phyloP scores from a whole-genome alignment of 805 yeast species.

The Metschnikowia amazonensis region DNA sequence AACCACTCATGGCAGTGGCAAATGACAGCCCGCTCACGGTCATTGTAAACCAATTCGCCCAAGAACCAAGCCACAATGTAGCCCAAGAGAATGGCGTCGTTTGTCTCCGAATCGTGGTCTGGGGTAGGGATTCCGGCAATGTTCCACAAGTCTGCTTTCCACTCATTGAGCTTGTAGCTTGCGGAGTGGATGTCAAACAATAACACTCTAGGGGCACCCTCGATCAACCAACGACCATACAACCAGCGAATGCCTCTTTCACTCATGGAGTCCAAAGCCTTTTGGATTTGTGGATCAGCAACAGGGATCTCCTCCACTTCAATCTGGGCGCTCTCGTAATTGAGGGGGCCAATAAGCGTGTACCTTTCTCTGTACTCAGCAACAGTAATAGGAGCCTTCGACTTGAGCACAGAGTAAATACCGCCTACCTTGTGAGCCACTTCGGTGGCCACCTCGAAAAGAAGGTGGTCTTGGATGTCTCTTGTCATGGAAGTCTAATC shows the following conservation, averaged over 20 bases:
- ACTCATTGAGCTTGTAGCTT: constrained; percentile 65
- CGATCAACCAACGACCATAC: constrained; percentile 95
- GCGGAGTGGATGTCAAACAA: constrained; percentile 85
- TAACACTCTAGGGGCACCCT: constrained; percentile 93
- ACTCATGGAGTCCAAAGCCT: constrained; percentile 72
- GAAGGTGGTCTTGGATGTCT: constrained; percentile 80
- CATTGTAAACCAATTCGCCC: constrained; percentile 86
- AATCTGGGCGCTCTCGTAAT: constrained; percentile 66
- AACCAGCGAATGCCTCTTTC: constrained; percentile 76
- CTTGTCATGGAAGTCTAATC: constrained; percentile 51
- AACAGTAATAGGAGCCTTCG: constrained; percentile 94
- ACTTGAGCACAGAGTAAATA: constrained; percentile 91
- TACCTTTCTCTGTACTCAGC: constrained; percentile 89
- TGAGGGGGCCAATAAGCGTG: constrained; percentile 81
- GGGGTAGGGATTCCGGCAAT: constrained; percentile 93
- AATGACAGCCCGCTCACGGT: constrained; percentile 82
- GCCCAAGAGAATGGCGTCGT: constrained; percentile 89
- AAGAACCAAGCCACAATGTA: constrained; percentile 95
- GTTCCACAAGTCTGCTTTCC: constrained; percentile 93
- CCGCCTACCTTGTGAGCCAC: constrained; percentile 98
- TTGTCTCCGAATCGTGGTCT: constrained; percentile 79
- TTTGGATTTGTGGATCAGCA: constrained; percentile 50
- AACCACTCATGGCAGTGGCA: constrained; percentile 98
- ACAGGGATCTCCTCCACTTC: constrained; percentile 77
- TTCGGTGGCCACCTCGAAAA: constrained; percentile 94